Conservation (phyloP, 352 stramenopile species). For the Globisporangium spinosum region DNA sequence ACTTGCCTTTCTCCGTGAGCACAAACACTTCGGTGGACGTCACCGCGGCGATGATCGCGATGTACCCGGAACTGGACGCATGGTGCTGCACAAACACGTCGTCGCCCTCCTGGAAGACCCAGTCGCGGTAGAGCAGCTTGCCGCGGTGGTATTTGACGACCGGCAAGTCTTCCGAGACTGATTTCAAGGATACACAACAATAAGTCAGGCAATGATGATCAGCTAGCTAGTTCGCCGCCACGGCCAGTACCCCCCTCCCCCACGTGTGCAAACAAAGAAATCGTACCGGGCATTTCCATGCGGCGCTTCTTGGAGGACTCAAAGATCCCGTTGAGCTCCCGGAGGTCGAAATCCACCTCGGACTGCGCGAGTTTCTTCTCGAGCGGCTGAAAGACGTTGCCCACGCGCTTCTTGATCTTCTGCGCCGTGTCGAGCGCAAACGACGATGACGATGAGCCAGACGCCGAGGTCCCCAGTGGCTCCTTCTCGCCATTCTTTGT, state of each 20-base stretch:
- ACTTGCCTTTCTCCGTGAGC: constrained; percentile 79
- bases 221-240: background rate
- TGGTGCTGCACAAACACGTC: constrained; percentile 73
- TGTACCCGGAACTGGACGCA: constrained; percentile 49
- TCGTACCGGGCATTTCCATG: constrained; percentile 34
- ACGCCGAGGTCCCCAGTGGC: background rate
- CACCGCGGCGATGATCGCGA: constrained; percentile 65
- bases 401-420: constrained; percentile 68
- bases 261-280: constrained; percentile 10
- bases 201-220: background rate
- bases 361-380: constrained; percentile 69
- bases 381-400: constrained; percentile 63
- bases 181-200: constrained; percentile 11
- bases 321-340: constrained; percentile 47
- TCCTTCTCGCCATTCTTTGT: constrained; percentile 44
- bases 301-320: constrained; percentile 65
- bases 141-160: constrained; percentile 67
- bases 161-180: constrained; percentile 35
- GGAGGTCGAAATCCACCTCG: constrained; percentile 69
- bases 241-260: too few species aligned
- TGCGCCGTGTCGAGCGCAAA: constrained; percentile 49
- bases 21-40: constrained; percentile 72
- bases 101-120: constrained; percentile 76
- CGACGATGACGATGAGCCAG: background rate
- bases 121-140: constrained; percentile 75